A percentile compares a stretch with the other conserved stretches of the same genome.
Conservation (phyloP, 2,329 filamentous ascomycete species). For the Alternaria dauci region DNA sequence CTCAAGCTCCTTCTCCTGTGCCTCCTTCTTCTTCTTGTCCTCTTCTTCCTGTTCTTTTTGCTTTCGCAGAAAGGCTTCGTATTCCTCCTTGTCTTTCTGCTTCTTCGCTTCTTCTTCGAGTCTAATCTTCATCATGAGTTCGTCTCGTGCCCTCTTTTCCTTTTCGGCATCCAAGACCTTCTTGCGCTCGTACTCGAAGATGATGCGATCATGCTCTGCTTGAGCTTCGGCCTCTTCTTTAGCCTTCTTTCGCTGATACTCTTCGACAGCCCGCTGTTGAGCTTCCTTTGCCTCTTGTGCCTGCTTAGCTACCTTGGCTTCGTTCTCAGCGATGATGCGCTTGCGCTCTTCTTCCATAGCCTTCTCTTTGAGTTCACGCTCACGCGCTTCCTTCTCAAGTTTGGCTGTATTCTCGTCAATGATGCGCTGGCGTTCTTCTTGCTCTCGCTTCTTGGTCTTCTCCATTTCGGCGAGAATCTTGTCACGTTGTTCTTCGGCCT, state of each 20-base stretch:
- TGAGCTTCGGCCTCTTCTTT: constrained; percentile 43
- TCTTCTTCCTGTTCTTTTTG: constrained; percentile 54
- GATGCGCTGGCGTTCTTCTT: constrained; percentile 38
- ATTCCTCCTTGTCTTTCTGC: constrained; percentile 54
- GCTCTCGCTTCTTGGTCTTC: constrained; percentile 49
- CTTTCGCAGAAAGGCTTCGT: constrained; percentile 52
- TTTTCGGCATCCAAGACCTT: constrained; percentile 49
- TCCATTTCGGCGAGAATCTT: constrained; percentile 49
- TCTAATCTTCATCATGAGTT: constrained; percentile 51
- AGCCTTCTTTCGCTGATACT: constrained; percentile 45
- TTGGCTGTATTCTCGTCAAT: constrained; percentile 44
- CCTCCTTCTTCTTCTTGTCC: constrained; percentile 52
- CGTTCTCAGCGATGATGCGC: constrained; percentile 41
- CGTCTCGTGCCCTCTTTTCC: constrained; percentile 48
- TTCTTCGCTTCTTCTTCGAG: constrained; percentile 53
- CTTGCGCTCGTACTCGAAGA: constrained; percentile 49
- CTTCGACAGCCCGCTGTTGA: constrained; percentile 45
- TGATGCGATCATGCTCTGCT: constrained; percentile 44
- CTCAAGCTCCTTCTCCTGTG: constrained; percentile 54
- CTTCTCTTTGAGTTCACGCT: constrained; percentile 36
- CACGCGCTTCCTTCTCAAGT: constrained; percentile 39
- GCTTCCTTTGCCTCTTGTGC: constrained; percentile 44
- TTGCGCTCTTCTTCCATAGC: constrained; percentile 39
- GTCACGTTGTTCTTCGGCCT: constrained; percentile 37
- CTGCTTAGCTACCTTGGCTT: constrained; percentile 39